Evolutionary conservation across 805 yeast species (phyloP), one percentile per base, ranked within the genome.

Genomic region (Lachancea sp.): DNA sequence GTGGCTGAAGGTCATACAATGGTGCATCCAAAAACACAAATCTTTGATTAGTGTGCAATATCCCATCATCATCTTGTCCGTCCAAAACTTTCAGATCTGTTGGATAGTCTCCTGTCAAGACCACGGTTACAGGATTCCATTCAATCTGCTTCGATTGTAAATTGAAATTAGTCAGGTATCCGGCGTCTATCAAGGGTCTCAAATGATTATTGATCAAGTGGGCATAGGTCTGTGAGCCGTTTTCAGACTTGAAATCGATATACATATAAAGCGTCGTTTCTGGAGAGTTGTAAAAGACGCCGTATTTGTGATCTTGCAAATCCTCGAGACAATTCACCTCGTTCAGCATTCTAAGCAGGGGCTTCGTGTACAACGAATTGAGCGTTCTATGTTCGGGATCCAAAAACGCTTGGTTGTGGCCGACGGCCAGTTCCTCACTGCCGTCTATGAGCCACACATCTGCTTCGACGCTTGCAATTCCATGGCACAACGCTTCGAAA

Each of bases 41-140:
- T 17, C 66, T 49, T 43, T 59, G 59, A 27, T 45, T 48, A 18
- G 49, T 55, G 35, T 48, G 42, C 48, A 50, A 50, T 45, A 56
- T 51, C 9, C 63, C 54, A 7, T 41, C 42, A 2, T 33, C 43
- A 25, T 45, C 36, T 15, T 31, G 38, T 25, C 47, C 47, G 20
- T 52, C 57, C 15, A 52, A 41, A 8, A 48, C 41, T 2, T 29
- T 32, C 7, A 48, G 26, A 25, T 51, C 51, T 12, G 37, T 44
- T 1, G 89, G 88, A 25, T 76, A 69, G 53, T 79, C 72, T 1
- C 93, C 93, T 0, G 89, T 83, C 26, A 81, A 71, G 6, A 83
- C 72, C 4, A 83, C 67, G 0, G 85, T 74, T 9, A 85, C 45
- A 3, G 88, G 87, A 1, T 81, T 82, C 39, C 68, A 61, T 2